Evolutionary conservation across 257 asterid species (phyloP).

Genomic region (Ilex aquifolium): DNA sequence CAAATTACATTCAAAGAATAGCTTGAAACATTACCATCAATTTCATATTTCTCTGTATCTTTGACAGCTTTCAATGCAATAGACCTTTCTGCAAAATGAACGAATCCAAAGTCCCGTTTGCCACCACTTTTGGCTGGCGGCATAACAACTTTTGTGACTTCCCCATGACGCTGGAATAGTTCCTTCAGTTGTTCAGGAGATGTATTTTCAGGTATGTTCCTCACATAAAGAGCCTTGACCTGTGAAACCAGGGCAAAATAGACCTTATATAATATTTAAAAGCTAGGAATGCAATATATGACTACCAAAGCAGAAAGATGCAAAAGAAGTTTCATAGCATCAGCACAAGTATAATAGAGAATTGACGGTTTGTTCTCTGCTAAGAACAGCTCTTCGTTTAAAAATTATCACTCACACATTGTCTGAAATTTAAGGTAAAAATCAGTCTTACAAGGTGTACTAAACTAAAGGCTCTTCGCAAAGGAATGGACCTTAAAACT

Average conservation of each 20-base stretch:
- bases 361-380: too few relatives aligned
- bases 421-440: too few relatives aligned
- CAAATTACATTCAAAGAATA: background rate
- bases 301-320: too few relatives aligned
- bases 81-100: constrained; percentile 89
- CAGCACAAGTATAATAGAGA: too few relatives aligned
- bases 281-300: too few relatives aligned
- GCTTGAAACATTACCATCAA: constrained; percentile 53
- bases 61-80: constrained; percentile 84
- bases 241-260: constrained; percentile 23
- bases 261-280: too few relatives aligned
- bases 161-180: constrained; percentile 79
- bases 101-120: constrained; percentile 83
- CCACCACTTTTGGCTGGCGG: constrained; percentile 97
- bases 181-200: constrained; percentile 73
- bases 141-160: constrained; percentile 90
- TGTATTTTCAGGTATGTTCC: constrained; percentile 86
- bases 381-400: too few relatives aligned
- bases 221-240: constrained; percentile 96
- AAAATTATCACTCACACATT: too few relatives aligned
- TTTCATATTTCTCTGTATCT: constrained; percentile 74
- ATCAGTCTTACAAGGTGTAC: too few relatives aligned
- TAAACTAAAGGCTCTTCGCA: too few relatives aligned
- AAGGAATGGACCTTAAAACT: too few relatives aligned
- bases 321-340: too few relatives aligned